Evolutionary conservation across 768 basidiomycete species (phyloP), one percentile per base, ranked within the genome.

Genomic region (Lentinula aciculospora): DNA sequence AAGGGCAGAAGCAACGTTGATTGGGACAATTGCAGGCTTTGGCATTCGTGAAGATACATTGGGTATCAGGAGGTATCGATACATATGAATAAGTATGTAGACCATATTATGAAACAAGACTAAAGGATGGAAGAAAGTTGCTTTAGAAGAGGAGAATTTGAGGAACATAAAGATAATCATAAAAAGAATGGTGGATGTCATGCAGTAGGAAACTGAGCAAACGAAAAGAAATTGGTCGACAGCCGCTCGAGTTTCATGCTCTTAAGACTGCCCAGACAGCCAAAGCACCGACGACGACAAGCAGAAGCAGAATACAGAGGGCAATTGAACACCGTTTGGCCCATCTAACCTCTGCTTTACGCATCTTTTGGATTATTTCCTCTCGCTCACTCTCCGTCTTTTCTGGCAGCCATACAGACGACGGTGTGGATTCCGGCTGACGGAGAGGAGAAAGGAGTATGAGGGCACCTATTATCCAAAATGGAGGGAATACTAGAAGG

Each of bases 401-500:
- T 36, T 65, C 72, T 3, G 61, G 39, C 23, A 70, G 65, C 72
- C 72, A 73, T 45, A 68, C 74, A 15, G 47, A 40, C 3, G 47
- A 44, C 3, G 47, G 34, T 23, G 56, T 32, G 28, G 56, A 23
- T 25, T 57, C 45, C 7, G 78, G 76, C 4, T 69, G 71, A 34
- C 61, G 61, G n/a, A 80, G 70, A 1, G 79, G 77, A 5, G 69
- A 74, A 45, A 71, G 40, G 19, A 79, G 64, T 46, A 81, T 72
- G 62, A 71, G 53, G 7, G 69, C 64, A 17, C 78, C 77, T 5
- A 76, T 63, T 21, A 78, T 42, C 80, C 81, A 81, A 58, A 79
- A 73, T 15, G 71, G 73, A n/a, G 78, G 78, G 67, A 77, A 80
- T 53, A 80, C 78, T 78, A 60, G 1, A 34, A 34, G 9, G 42